Evolutionary conservation across 129 eudicot species (phyloP), one percentile per base, ranked within the genome.

Genomic region (Helianthus annuus): DNA sequence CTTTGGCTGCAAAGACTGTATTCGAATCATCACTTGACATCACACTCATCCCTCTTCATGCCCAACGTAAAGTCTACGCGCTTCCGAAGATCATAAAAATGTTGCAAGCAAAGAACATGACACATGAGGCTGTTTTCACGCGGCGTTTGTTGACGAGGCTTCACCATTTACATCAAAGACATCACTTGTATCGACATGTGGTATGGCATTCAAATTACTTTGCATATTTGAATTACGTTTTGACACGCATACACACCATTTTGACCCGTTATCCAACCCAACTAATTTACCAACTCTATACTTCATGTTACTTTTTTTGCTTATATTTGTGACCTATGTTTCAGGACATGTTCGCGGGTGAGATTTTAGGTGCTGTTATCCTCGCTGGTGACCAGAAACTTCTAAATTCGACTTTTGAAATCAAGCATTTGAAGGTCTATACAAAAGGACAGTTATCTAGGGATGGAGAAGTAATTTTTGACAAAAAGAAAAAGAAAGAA

Each of bases 281-380:
- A 1, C 2, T n/a, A n/a, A 12, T 39, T 6, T 7, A n/a, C 10
- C 17, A 13, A 19, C 58, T 11, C 54, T 6, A 10, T 10, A 70
- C 39, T 15, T 24, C 12, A 36, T 70, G 75, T 55, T 55, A 17
- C 19, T 17, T 19, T 17, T 8, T 9, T 70, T 14, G 17, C 19
- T 54, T 7, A 32, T 15, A 62, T n/a, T 45, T n/a, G 6, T 22
- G 1, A 24, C 16, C 2, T 54, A 66, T 10, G 16, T 17, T 80
- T 70, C 88, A 92, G 98, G 96, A 87, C 69, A 85, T 55, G 39
- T 93, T 89, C 72, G 6, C 80, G 34, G 95, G 96, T 48, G 98
- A 92, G 73, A 87, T 92, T 49, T 74, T 89, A 49, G 96, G 96
- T 11, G 88, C 95, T n/a, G 75, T 89, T 45, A 59, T 89, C 54